Conservation (phyloP, 257 asterid species). For the Przewalskia tangutica region DNA sequence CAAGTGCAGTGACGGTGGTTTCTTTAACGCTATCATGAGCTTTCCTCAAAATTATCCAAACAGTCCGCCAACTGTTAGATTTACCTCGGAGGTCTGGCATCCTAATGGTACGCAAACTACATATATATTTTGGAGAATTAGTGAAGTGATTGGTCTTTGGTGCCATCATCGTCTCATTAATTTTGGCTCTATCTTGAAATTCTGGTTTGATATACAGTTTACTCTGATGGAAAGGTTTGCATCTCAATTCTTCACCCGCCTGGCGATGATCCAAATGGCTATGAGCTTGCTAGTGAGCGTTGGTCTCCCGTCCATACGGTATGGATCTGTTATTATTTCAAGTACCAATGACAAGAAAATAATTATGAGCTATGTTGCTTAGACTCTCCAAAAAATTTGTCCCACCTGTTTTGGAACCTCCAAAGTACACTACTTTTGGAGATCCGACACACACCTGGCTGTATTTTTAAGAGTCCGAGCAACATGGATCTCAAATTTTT, state of each 20-base stretch:
- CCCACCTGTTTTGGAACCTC: too few relatives aligned
- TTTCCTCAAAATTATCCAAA: constrained; percentile 87
- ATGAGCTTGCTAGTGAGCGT: constrained; percentile 98
- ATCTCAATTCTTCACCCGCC: constrained; percentile 97
- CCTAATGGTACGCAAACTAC: constrained; percentile 67
- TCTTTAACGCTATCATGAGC: constrained; percentile 92
- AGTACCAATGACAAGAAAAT: neutral
- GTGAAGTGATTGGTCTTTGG: neutral
- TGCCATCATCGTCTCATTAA: neutral
- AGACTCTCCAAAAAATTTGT: too few relatives aligned
- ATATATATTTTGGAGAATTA: neutral
- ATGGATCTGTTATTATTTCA: constrained; percentile 3
- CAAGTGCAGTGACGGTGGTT: constrained; percentile 89
- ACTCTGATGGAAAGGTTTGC: constrained; percentile 89
- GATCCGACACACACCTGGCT: too few relatives aligned
- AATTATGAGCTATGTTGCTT: neutral
- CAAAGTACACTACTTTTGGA: too few relatives aligned
- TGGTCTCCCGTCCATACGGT: constrained; percentile 99
- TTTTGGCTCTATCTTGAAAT: constrained; percentile 3
- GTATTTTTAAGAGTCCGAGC: neutral
- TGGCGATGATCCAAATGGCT: constrained; percentile 97
- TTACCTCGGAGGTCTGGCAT: constrained; percentile 96
- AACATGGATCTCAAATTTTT: neutral
- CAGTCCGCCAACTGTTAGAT: constrained; percentile 88
- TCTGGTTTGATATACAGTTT: constrained; percentile 43